Evolutionary conservation across 192 early-diverging fungal species (phyloP), one percentile per base, ranked within the genome.

Genomic region (Dissophora globulifera): DNA sequence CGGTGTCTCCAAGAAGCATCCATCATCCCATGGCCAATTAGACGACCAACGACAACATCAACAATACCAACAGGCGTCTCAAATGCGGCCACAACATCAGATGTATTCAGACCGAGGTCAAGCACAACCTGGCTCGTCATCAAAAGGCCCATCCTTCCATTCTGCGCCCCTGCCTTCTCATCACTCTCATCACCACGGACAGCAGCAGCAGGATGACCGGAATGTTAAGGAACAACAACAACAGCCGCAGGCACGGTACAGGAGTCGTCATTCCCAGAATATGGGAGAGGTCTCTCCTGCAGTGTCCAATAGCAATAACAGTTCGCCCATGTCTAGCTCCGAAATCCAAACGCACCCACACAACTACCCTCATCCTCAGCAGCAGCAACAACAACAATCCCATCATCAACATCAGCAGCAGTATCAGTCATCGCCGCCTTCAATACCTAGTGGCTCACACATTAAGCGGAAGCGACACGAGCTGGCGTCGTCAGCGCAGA

Each of bases 101-200:
- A n/a, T 40, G 22, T 62, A 62, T 16, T 50, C 59, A 50, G 48
- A 62, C 3, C 31, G 59, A 41, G 25, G n/a, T 15, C 40, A 58
- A 20, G 19, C 32, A 8, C 30, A 32, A 27, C 32, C 32, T 25
- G 15, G 41, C 32, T 27, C 25, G 16, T 27, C 61, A 23, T 19
- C 30, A 15, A 57, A 35, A 27, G 20, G 20, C 10, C 4, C 67
- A 3, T 43, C 69, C 5, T 71, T 62, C 32, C 69, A 71, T 30
- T 71, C 69, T 16, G 69, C 69, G 12, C 69, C 69, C 17, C 33
- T 71, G 22, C 54, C 69, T 22, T 71, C 69, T 23, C 54, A 50
- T 3, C 65, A 67, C 25, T 6, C 22, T 7, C 48, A 57, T 15
- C 47, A 57, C 6, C 47, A 12, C 47, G 22, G 9, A 6, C 48